These are phyloP conservation scores for Musa beccarii DNA, from an alignment of 176 grass and related monocot genomes.

Conservation along the genomic window DNA sequence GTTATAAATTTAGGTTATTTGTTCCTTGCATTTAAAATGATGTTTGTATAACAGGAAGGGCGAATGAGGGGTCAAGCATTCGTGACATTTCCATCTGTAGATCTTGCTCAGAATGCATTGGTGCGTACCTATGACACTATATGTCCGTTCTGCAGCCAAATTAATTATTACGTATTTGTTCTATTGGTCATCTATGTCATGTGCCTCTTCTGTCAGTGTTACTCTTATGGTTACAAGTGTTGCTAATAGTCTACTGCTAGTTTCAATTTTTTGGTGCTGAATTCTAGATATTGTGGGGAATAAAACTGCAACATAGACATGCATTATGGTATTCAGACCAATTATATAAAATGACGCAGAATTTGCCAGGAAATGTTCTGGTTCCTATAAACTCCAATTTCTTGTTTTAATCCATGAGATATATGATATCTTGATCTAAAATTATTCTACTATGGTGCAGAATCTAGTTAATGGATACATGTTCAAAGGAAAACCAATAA, in stretches of 20 bases:
- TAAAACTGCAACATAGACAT: neutral
- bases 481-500: conserved; percentile 86
- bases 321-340: neutral
- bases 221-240: neutral
- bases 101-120: conserved; percentile 65
- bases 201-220: neutral
- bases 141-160: neutral
- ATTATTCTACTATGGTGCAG: conserved; percentile 42
- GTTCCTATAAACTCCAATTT: neutral
- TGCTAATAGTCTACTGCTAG: neutral
- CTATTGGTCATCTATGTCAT: too few relatives aligned
- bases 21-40: conserved; percentile 3
- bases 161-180: neutral
- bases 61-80: conserved; percentile 93
- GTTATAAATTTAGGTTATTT: conserved; percentile 6
- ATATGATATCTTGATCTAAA: neutral
- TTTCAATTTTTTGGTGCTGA: neutral
- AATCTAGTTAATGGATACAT: conserved; percentile 76
- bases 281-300: neutral
- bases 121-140: conserved; percentile 28
- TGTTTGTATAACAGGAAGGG: conserved; percentile 54
- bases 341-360: neutral
- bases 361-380: neutral
- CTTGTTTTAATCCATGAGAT: neutral
- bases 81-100: conserved; percentile 73